phyloP scores from a whole-genome alignment of 2,329 filamentous ascomycete genomes.

The Ceratocystis lukuohia region DNA sequence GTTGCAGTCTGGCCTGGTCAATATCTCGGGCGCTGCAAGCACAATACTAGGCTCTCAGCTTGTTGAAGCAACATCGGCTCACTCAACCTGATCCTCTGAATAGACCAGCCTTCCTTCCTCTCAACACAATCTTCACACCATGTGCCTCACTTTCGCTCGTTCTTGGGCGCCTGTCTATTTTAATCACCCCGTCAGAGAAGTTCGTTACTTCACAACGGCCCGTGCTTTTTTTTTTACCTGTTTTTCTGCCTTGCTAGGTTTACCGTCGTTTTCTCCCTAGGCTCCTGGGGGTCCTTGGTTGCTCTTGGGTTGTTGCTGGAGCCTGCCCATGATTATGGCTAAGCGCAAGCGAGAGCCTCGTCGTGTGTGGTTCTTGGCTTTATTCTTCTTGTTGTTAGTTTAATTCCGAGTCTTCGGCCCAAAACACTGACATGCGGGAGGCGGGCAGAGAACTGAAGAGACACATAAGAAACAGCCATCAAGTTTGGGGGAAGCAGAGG shows the following conservation, averaged over 20 bases:
- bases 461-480: not conserved
- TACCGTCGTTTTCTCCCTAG: not conserved
- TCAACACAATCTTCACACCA: not conserved
- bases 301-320: not conserved
- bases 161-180: slow-evolving; percentile 1
- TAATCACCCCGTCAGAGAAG: not conserved
- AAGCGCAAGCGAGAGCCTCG: slow-evolving; percentile 5
- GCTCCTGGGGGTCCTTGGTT: too few species aligned
- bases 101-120: not conserved
- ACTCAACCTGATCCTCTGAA: not conserved
- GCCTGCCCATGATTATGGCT: not conserved
- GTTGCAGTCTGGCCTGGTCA: not conserved
- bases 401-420: not conserved
- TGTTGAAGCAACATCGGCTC: not conserved
- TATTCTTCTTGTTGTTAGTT: not conserved
- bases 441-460: not conserved
- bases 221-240: not conserved
- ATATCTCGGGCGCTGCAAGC: not conserved
- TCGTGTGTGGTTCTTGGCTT: not conserved
- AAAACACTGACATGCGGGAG: slow-evolving; percentile 7
- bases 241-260: slow-evolving; percentile 6
- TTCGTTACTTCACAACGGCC: not conserved
- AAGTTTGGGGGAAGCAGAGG: not conserved
- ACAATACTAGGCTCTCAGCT: not conserved
- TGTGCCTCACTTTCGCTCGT: not conserved